These are phyloP conservation scores for Teratosphaeria nubilosa DNA, from an alignment of 2,329 filamentous ascomycete species.

Conservation along the genomic window DNA sequence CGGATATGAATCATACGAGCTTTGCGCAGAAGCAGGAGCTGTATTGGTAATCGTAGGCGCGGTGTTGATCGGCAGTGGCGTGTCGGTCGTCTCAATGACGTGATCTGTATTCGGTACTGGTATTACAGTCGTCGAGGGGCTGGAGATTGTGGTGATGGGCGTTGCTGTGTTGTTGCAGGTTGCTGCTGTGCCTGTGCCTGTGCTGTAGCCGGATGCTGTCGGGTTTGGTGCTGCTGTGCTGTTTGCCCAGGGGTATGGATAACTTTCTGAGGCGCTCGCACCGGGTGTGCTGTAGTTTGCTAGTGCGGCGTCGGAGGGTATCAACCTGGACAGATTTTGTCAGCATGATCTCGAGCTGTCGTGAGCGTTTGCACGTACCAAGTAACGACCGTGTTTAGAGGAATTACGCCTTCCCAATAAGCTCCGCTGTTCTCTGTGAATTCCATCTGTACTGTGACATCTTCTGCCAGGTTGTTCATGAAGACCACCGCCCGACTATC, in stretches of 20 bases:
- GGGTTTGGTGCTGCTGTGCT: not conserved
- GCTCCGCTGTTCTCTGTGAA: constrained; percentile 9
- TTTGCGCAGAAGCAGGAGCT: not conserved
- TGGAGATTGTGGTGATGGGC: not conserved
- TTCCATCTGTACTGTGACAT: constrained; percentile 12
- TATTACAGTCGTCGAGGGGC: not conserved
- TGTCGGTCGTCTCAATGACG: not conserved
- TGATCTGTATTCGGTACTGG: not conserved
- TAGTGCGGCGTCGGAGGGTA: constrained; percentile 7
- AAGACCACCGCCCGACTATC: constrained; percentile 15
- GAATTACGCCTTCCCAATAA: constrained; percentile 14
- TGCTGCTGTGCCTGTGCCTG: not conserved
- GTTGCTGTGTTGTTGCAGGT: not conserved
- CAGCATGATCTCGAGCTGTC: not conserved
- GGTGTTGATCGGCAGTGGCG: not conserved
- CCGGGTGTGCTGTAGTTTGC: not conserved
- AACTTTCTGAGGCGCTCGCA: not conserved
- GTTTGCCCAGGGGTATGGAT: not conserved
- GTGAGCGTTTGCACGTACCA: not conserved
- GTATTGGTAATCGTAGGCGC: not conserved
- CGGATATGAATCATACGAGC: not conserved
- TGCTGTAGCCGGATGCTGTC: not conserved
- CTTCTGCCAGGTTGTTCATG: constrained; percentile 14
- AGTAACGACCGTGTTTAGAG: constrained; percentile 8
- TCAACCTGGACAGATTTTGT: constrained; percentile 7